These are phyloP conservation scores for Serendipita indica DNA, from an alignment of 768 basidiomycete genomes.

Conservation along the genomic window DNA sequence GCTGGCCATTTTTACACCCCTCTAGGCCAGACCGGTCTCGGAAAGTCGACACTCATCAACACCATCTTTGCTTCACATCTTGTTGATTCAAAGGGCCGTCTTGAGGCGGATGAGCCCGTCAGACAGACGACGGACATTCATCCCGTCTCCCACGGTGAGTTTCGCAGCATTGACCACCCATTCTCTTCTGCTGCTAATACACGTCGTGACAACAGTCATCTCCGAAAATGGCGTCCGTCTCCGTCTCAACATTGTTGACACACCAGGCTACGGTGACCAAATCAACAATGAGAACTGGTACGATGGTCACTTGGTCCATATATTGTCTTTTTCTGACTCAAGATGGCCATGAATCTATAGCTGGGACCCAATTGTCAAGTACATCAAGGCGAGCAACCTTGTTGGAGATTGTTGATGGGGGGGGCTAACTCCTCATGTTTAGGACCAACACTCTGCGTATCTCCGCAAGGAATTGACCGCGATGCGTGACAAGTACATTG, in stretches of 20 bases:
- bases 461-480: slow-evolving; percentile 98
- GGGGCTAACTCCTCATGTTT: slow-evolving; percentile 14
- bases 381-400: slow-evolving; percentile 49
- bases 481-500: slow-evolving; percentile 95
- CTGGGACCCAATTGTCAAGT: slow-evolving; percentile 98
- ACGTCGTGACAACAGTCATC: slow-evolving; percentile 46
- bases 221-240: slow-evolving; percentile 92
- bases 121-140: slow-evolving; percentile 96
- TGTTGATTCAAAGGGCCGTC: slow-evolving; percentile 91
- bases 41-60: slow-evolving; percentile 97
- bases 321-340: slow-evolving; percentile 2
- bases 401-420: neutral
- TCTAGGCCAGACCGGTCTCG: slow-evolving; percentile 91
- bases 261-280: slow-evolving; percentile 95
- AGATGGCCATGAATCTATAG: slow-evolving; percentile 28
- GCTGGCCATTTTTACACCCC: neutral
- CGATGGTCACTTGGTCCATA: slow-evolving; percentile 19
- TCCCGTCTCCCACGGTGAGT: slow-evolving; percentile 80
- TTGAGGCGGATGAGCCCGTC: slow-evolving; percentile 74
- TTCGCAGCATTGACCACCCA: neutral
- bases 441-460: slow-evolving; percentile 95
- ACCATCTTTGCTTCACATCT: slow-evolving; percentile 98
- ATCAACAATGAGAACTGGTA: slow-evolving; percentile 98
- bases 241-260: slow-evolving; percentile 94
- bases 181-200: neutral